Conservation (phyloP, 106 monocot species). For the Platanthera zijinensis region DNA sequence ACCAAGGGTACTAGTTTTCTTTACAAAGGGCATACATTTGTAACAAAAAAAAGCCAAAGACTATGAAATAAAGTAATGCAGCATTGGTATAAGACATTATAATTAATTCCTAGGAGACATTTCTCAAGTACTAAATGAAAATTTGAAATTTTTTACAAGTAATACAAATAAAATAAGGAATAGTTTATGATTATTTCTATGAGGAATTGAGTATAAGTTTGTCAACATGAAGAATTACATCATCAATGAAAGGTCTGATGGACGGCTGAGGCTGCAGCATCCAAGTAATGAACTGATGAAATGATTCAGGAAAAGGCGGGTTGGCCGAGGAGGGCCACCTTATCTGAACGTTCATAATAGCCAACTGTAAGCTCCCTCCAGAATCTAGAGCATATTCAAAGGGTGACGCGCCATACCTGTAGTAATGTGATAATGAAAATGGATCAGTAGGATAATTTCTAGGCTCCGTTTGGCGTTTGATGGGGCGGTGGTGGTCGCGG, state of each 20-base stretch:
- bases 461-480: no score
- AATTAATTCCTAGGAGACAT: no score
- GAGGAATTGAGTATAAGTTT: constrained; percentile 75
- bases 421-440: not conserved
- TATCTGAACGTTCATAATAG: constrained; percentile 67
- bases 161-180: not conserved
- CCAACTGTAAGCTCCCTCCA: constrained; percentile 83
- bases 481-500: no score
- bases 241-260: constrained; percentile 72
- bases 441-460: no score
- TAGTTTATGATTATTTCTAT: not conserved
- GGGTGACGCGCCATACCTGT: constrained; percentile 80
- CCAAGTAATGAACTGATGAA: constrained; percentile 75
- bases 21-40: no score
- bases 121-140: no score
- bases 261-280: constrained; percentile 87
- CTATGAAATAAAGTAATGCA: no score
- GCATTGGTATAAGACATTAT: no score
- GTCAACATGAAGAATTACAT: constrained; percentile 82
- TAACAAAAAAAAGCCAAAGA: no score
- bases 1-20: no score
- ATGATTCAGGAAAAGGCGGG: constrained; percentile 60
- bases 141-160: not conserved
- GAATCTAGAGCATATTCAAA: constrained; percentile 95
- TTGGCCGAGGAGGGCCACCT: constrained; percentile 64